Evolutionary conservation across 176 grass and related monocot species (phyloP).

Genomic region (Dendrocalamus sinicus): DNA sequence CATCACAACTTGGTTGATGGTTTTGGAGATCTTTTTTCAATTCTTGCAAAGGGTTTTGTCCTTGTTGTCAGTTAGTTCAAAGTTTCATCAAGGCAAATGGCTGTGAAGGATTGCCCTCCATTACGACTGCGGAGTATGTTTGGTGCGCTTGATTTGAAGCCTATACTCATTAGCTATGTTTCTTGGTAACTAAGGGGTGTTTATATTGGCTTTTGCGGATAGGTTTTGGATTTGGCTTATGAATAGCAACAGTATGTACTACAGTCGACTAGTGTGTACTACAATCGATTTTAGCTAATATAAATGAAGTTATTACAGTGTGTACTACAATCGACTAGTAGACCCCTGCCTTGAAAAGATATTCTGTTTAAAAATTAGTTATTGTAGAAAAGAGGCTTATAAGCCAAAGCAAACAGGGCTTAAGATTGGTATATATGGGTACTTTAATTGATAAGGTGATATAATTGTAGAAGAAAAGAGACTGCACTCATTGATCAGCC

Average conservation of each 20-base stretch:
- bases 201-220: no score
- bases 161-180: constrained; percentile 46
- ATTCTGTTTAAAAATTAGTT: no score
- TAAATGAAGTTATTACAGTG: no score
- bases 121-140: constrained; percentile 21
- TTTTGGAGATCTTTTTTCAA: not conserved
- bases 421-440: constrained; percentile 40
- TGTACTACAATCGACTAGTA: no score
- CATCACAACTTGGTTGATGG: not conserved
- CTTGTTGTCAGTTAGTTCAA: constrained; percentile 27
- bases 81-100: constrained; percentile 47
- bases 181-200: constrained; percentile 38
- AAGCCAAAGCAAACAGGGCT: no score
- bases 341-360: no score
- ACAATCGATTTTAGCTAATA: no score
- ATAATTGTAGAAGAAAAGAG: constrained; percentile 32
- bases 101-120: constrained; percentile 15
- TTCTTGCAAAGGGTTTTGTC: constrained; percentile 10
- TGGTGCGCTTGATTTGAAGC: constrained; percentile 48
- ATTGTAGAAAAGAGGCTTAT: no score
- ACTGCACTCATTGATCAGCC: constrained; percentile 25
- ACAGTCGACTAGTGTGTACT: no score
- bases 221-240: no score
- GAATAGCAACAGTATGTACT: no score
- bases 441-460: constrained; percentile 52